Evolutionary conservation across 768 basidiomycete genomes (phyloP), one percentile per base, ranked within the genome.

Genomic region (Tremella yokohamensis): DNA sequence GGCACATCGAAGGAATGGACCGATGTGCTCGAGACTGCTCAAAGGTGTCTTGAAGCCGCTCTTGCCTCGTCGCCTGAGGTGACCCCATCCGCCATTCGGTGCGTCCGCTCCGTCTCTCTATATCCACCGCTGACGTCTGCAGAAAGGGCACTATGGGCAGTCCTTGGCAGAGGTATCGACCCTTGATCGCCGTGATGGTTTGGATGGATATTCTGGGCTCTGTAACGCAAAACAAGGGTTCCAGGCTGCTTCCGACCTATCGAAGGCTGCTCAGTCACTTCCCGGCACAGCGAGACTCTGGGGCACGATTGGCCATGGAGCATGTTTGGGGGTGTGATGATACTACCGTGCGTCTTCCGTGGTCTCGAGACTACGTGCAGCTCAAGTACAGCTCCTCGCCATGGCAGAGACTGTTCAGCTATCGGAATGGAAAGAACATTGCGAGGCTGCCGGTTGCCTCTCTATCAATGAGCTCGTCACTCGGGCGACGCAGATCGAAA

Each of bases 141-240:
- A 19, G 7, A 48, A 45, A 26, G 26, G 19, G 26, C 4, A 44
- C 13, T 24, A 20, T 11, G 13, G 34, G 42, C 8, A 64, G 52
- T 29, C 51, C 52, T 7, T 64, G 62, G 57, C 20, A 54, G 40
- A 42, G 55, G 18, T 60, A 47, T 42, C 54, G 42, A 25, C 56
- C 42, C 8, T 34, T 64, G 19, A 45, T 64, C 16, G 40, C 47
- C 38, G 44, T 42, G 7, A 57, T 64, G 52, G 56, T 65, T 8
- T 65, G 64, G 64, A 62, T 44, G 9, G 64, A 65, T 34, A 62
- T 62, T 38, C 24, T 65, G n/a, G 52, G 48, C 29, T 58, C 64
- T 13, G 60, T 65, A 7, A 55, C 64, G 2, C 16, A 53, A 12
- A 59, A 62, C 40, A 59, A 58, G 50, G 49, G 53, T 1, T 58